These are phyloP conservation scores for Botrytis sinoallii DNA, from an alignment of 2,329 filamentous ascomycete genomes.

Conservation along the genomic window DNA sequence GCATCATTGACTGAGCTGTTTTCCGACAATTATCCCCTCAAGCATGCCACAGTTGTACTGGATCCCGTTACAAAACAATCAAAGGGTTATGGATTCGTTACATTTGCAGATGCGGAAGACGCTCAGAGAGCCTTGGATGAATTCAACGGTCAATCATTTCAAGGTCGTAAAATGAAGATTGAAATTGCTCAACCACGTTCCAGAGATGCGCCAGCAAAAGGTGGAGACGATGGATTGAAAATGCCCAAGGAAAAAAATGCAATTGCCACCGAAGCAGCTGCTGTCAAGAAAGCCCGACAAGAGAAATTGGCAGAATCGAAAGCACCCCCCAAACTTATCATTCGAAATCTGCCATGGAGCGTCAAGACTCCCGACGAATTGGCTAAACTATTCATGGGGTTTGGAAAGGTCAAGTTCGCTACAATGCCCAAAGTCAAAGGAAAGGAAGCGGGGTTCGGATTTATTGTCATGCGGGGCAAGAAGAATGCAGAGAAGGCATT, in stretches of 20 bases:
- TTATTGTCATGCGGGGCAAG: conserved; percentile 80
- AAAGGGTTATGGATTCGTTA: conserved; percentile 94
- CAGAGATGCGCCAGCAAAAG: conserved; percentile 57
- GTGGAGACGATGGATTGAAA: conserved; percentile 37
- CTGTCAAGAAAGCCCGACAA: conserved; percentile 52
- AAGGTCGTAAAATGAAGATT: conserved; percentile 78
- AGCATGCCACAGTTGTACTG: conserved; percentile 89
- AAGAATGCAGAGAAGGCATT: conserved; percentile 92
- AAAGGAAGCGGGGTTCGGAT: conserved; percentile 81
- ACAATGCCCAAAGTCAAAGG: conserved; percentile 74
- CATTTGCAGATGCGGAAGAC: conserved; percentile 91
- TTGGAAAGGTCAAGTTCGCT: conserved; percentile 85
- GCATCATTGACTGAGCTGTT: conserved; percentile 85
- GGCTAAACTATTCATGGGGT: conserved; percentile 74
- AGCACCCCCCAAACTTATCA: conserved; percentile 73
- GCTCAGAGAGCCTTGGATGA: conserved; percentile 76
- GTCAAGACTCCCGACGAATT: conserved; percentile 85
- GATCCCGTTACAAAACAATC: conserved; percentile 84
- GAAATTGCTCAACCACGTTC: conserved; percentile 86
- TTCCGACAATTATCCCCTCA: conserved; percentile 90
- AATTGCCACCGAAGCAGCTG: conserved; percentile 40
- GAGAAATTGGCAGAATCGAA: conserved; percentile 59
- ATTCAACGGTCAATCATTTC: conserved; percentile 72
- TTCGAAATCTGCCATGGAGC: conserved; percentile 94
- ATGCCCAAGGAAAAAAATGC: conserved; percentile 34